A percentile compares a stretch with the other conserved stretches of the same genome.
These are phyloP conservation scores for Sedum album DNA, from an alignment of 164 flowering plant species.

Conservation along the genomic window DNA sequence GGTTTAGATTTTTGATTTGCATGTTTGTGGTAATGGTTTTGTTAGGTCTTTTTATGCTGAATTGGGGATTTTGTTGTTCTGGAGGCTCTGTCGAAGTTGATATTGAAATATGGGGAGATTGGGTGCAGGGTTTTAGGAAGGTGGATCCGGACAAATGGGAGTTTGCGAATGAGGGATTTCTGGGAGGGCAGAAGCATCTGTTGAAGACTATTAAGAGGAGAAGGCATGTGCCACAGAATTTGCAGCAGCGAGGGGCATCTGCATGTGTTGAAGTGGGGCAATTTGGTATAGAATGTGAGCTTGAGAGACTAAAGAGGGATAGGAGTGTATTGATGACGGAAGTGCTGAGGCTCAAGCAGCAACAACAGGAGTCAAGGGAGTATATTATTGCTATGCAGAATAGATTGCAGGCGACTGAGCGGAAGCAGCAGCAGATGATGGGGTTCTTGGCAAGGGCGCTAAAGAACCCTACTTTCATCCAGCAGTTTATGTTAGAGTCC, in stretches of 20 bases:
- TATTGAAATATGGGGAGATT: background rate
- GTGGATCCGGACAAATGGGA: conserved; percentile 27
- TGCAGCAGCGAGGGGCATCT: conserved; percentile 24
- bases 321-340: conserved; percentile 40
- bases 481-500: conserved; percentile 28
- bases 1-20: background rate
- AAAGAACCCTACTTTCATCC: conserved; percentile 39
- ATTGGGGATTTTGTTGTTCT: conserved; percentile 42
- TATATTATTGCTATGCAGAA: conserved; percentile 13
- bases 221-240: conserved; percentile 25
- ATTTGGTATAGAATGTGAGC: conserved; percentile 46
- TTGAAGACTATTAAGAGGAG: conserved; percentile 69
- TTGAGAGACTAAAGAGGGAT: conserved; percentile 58
- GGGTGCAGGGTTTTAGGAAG: background rate
- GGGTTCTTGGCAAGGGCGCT: conserved; percentile 58
- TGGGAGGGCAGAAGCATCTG: conserved; percentile 76
- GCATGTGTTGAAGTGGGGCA: conserved; percentile 27
- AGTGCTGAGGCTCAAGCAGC: conserved; percentile 48
- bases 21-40: background rate
- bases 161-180: conserved; percentile 77
- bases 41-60: background rate
- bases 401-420: background rate
- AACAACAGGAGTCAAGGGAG: conserved; percentile 40
- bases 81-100: conserved; percentile 46
- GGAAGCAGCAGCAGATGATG: conserved; percentile 36